Percentiles rank a stretch among this genome's conserved stretches.
phyloP scores from a whole-genome alignment of 768 basidiomycete species.

The Saitozyma sp. region DNA sequence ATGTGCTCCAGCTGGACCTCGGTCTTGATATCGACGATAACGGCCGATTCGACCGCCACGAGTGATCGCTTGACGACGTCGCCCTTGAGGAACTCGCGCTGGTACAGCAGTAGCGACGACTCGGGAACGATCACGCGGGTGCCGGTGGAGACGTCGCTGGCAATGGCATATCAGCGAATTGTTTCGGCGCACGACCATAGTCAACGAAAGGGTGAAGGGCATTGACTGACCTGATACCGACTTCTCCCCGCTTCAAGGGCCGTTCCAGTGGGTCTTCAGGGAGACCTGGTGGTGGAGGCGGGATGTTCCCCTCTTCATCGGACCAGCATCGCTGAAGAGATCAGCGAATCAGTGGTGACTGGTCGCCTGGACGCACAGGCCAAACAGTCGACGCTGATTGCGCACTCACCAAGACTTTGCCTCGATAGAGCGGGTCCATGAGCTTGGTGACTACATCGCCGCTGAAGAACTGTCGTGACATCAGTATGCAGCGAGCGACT shows the following conservation, averaged over 20 bases:
- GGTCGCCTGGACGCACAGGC: not conserved
- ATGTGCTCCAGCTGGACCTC: constrained; percentile 73
- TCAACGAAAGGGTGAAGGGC: not conserved
- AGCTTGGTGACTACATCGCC: constrained; percentile 65
- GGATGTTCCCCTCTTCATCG: constrained; percentile 65
- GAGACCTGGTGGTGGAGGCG: constrained; percentile 15
- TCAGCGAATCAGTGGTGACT: too few species aligned
- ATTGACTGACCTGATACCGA: constrained; percentile 65
- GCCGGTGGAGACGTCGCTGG: constrained; percentile 57
- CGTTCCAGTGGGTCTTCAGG: constrained; percentile 66
- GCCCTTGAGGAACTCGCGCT: constrained; percentile 73
- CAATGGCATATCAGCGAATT: not conserved
- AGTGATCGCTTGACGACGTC: constrained; percentile 78
- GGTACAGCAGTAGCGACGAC: constrained; percentile 67
- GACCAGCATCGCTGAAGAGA: constrained; percentile 77
- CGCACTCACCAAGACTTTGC: constrained; percentile 65
- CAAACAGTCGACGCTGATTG: not conserved
- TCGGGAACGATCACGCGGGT: constrained; percentile 71
- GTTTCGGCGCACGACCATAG: too few species aligned
- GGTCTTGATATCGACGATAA: constrained; percentile 66
- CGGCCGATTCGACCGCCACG: constrained; percentile 72
- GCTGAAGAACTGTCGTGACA: constrained; percentile 61
- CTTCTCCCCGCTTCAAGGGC: constrained; percentile 73
- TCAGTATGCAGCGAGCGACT: not conserved
- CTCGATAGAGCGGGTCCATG: constrained; percentile 55